These are phyloP conservation scores for Dictyostelium brefeldianum DNA, from an alignment of 78 protist genomes.

Conservation along the genomic window DNA sequence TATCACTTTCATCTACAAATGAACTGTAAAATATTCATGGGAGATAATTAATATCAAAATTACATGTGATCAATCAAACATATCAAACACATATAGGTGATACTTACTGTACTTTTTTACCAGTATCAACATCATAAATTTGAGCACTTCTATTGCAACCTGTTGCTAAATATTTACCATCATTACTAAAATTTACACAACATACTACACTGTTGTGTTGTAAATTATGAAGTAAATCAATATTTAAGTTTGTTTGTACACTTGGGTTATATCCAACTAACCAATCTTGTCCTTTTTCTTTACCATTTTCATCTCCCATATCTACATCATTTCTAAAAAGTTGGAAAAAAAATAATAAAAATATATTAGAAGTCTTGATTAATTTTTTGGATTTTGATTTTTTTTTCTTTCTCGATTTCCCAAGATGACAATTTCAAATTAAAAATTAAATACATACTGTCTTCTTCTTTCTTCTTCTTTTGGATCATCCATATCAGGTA, in stretches of 20 bases:
- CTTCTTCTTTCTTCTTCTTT: neutral
- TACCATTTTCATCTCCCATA: constrained; percentile 38
- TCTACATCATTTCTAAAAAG: neutral
- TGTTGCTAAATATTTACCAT: constrained; percentile 90
- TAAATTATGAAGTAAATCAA: constrained; percentile 81
- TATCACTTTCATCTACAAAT: constrained; percentile 73
- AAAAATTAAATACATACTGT: neutral
- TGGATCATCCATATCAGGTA: neutral
- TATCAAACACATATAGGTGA: no score
- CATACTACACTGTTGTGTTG: constrained; percentile 91
- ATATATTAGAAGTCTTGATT: no score
- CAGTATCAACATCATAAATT: constrained; percentile 91
- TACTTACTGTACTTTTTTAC: constrained; percentile 84
- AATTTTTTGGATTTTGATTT: no score
- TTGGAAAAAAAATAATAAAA: neutral
- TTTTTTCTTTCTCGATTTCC: no score
- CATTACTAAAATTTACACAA: constrained; percentile 90
- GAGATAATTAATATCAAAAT: no score
- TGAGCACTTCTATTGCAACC: constrained; percentile 93
- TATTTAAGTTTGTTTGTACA: constrained; percentile 82
- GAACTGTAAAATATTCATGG: neutral
- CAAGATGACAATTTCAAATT: neutral
- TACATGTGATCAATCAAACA: no score
- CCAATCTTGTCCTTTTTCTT: constrained; percentile 80
- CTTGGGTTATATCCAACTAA: constrained; percentile 84